A percentile compares a stretch with the other conserved stretches of the same genome.
Conservation (phyloP, 2,329 filamentous ascomycete species). For the Xylaria sp. region DNA sequence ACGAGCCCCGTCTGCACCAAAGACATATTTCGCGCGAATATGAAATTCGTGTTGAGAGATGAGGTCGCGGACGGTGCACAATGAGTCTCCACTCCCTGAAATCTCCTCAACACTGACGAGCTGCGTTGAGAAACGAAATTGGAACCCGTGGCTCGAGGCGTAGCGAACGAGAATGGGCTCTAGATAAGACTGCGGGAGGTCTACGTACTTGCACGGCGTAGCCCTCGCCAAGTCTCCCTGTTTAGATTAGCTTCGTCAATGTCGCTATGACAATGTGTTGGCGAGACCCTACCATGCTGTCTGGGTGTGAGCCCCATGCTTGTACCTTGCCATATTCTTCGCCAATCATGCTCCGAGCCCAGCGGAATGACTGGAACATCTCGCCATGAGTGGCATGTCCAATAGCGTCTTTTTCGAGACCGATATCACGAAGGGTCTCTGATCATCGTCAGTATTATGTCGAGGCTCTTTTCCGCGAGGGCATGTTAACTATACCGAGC, state of each 20-base stretch:
- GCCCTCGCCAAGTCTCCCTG: conserved; percentile 56
- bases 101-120: conserved; percentile 48
- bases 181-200: conserved; percentile 57
- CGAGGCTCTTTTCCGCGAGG: background rate
- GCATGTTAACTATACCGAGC: conserved; percentile 49
- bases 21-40: conserved; percentile 62
- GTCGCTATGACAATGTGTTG: background rate
- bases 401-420: conserved; percentile 56
- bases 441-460: conserved; percentile 15
- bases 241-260: conserved; percentile 6
- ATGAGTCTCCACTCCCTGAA: conserved; percentile 31
- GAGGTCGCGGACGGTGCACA: conserved; percentile 50
- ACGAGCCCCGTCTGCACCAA: conserved; percentile 65
- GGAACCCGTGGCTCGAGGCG: conserved; percentile 52
- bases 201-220: conserved; percentile 55
- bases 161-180: conserved; percentile 56
- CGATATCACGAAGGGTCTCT: conserved; percentile 65
- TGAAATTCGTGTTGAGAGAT: conserved; percentile 56
- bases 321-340: conserved; percentile 61
- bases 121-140: conserved; percentile 53
- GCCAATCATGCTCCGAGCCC: conserved; percentile 63
- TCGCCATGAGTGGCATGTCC: conserved; percentile 52
- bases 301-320: conserved; percentile 62
- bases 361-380: conserved; percentile 62
- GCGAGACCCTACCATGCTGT: conserved; percentile 50